Conservation (phyloP, 345 rosid genomes). For the Reutealis trisperma region DNA sequence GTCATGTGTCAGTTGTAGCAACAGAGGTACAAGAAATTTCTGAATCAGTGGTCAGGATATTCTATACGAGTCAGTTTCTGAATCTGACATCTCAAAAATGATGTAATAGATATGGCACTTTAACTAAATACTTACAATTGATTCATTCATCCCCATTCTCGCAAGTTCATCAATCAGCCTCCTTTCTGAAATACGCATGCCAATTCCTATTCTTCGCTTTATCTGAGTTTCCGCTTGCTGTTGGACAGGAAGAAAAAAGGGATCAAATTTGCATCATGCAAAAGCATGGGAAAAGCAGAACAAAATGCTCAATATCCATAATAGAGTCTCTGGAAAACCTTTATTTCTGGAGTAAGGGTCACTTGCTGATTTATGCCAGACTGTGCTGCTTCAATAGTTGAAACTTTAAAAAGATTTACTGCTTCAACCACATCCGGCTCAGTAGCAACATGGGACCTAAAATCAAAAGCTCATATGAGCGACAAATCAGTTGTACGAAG, state of each 20-base stretch:
- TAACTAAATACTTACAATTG: slow-evolving; percentile 56
- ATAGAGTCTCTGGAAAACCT: slow-evolving; percentile 46
- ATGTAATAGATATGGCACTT: not conserved
- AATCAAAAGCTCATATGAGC: not conserved
- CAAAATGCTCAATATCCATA: not conserved
- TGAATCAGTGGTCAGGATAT: not conserved
- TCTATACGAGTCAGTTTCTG: not conserved
- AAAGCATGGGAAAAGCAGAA: not conserved
- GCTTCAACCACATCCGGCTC: slow-evolving; percentile 87
- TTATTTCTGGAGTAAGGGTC: slow-evolving; percentile 76
- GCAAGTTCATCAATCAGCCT: slow-evolving; percentile 80
- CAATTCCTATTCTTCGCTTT: slow-evolving; percentile 86
- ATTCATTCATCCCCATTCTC: slow-evolving; percentile 91
- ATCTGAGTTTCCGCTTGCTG: slow-evolving; percentile 96
- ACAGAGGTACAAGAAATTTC: not conserved
- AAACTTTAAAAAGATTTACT: slow-evolving; percentile 77
- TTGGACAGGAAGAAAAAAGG: slow-evolving; percentile 2
- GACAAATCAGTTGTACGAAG: not conserved
- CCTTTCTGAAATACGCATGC: slow-evolving; percentile 84
- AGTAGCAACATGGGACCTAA: slow-evolving; percentile 81
- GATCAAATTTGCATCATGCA: not conserved
- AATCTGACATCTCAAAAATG: not conserved
- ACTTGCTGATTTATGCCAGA: slow-evolving; percentile 93
- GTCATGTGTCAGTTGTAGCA: not conserved
- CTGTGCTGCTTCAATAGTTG: slow-evolving; percentile 97